Conservation (phyloP, 352 stramenopile species). For the Pythium monospermum region DNA sequence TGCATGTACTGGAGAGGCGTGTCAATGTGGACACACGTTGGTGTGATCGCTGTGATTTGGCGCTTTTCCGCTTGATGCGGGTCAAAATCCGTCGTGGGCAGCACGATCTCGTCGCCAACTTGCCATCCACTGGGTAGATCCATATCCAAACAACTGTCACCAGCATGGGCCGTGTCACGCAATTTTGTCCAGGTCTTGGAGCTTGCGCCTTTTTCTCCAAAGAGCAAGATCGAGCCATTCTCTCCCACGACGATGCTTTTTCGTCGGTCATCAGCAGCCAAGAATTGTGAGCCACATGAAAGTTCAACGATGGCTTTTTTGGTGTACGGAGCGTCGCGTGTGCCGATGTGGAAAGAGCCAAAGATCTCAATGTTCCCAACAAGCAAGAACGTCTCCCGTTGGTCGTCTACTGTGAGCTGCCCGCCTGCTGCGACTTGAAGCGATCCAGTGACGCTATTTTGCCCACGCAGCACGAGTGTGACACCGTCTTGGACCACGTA, state of each 20-base stretch:
- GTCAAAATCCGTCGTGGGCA: conserved; percentile 38
- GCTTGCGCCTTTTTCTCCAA: conserved; percentile 25
- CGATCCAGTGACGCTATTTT: conserved; percentile 24
- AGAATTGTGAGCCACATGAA: conserved; percentile 14
- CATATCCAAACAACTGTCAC: conserved; percentile 21
- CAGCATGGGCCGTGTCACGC: conserved; percentile 12
- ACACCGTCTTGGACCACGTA: conserved; percentile 18
- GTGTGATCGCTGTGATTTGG: conserved; percentile 22
- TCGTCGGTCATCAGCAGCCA: conserved; percentile 26
- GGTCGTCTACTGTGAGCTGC: conserved; percentile 17
- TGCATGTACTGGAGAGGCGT: conserved; percentile 31
- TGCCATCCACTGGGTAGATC: conserved; percentile 25
- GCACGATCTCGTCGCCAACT: conserved; percentile 36
- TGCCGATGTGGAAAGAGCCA: conserved; percentile 30
- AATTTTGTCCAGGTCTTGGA: conserved; percentile 31
- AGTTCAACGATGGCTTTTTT: conserved; percentile 36
- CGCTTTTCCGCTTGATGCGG: conserved; percentile 33
- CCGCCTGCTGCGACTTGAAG: conserved; percentile 20
- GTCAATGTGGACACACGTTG: conserved; percentile 24
- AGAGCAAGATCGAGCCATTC: conserved; percentile 25
- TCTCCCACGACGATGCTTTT: conserved; percentile 34
- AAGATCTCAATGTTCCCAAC: conserved; percentile 29
- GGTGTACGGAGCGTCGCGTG: conserved; percentile 21
- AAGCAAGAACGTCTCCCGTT: conserved; percentile 15
- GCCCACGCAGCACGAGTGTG: conserved; percentile 24